These are phyloP conservation scores for Trichoderma atroviride DNA, from an alignment of 2,329 filamentous ascomycete species.

Conservation along the genomic window DNA sequence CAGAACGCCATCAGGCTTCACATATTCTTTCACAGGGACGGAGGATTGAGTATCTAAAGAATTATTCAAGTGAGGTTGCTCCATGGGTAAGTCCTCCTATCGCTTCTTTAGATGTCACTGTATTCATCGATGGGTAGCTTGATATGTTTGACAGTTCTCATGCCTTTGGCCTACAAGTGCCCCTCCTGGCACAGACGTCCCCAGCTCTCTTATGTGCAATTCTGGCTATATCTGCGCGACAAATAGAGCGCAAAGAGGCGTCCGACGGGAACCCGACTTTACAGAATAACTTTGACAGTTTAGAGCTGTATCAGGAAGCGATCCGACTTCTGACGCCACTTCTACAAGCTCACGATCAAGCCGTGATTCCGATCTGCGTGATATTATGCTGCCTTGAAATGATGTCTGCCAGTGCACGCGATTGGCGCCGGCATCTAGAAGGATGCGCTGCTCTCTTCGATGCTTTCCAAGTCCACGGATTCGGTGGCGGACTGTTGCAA, in stretches of 20 bases:
- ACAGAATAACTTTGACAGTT: constrained; percentile 14
- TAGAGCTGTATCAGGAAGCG: constrained; percentile 15
- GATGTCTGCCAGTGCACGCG: constrained; percentile 20
- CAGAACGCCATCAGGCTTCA: neutral
- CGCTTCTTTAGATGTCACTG: neutral
- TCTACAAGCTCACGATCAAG: constrained; percentile 14
- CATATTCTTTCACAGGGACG: constrained; percentile 7
- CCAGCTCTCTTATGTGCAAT: constrained; percentile 15
- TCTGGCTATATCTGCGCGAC: neutral
- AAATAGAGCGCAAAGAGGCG: constrained; percentile 5
- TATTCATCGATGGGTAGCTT: neutral
- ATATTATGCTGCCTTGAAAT: constrained; percentile 20
- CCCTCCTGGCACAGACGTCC: constrained; percentile 9
- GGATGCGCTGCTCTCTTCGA: constrained; percentile 17
- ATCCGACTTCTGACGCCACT: constrained; percentile 15
- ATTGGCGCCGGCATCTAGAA: constrained; percentile 13
- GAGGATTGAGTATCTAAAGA: constrained; percentile 12
- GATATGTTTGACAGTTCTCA: constrained; percentile 19
- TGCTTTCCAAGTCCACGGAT: constrained; percentile 12
- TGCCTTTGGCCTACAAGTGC: constrained; percentile 12
- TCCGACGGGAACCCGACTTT: constrained; percentile 2
- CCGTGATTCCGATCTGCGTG: constrained; percentile 15
- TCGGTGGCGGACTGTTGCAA: constrained; percentile 10
- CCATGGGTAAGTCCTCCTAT: constrained; percentile 1
- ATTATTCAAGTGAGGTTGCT: constrained; percentile 10